Conservation (phyloP, 345 rosid species). For the Acer yangbiense region DNA sequence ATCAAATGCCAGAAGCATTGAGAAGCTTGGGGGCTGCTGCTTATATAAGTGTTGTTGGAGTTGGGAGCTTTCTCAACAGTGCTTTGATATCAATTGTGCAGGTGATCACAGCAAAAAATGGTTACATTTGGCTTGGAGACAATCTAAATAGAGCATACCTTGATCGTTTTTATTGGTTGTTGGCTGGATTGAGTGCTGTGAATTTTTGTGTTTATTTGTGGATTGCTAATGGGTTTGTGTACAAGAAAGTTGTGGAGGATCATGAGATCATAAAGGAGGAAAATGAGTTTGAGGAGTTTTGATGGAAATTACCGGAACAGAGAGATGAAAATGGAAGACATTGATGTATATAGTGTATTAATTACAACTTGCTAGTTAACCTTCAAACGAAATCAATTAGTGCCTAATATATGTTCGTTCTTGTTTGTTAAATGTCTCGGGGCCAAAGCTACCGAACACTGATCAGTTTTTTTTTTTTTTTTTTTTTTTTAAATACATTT, state of each 20-base stretch:
- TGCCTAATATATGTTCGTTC: too few species aligned
- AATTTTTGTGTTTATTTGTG: slow-evolving; percentile 53
- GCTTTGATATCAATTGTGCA: slow-evolving; percentile 48
- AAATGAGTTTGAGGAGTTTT: too few species aligned
- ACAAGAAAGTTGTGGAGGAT: slow-evolving; percentile 52
- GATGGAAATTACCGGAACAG: background rate
- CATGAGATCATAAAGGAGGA: background rate
- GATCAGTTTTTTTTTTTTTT: too few species aligned
- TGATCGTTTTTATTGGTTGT: slow-evolving; percentile 67
- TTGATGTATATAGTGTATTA: background rate
- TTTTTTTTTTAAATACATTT: too few species aligned
- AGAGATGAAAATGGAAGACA: background rate
- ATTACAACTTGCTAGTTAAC: too few species aligned
- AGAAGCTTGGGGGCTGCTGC: too few species aligned
- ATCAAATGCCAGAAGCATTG: too few species aligned
- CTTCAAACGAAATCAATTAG: too few species aligned
- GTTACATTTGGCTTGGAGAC: slow-evolving; percentile 59
- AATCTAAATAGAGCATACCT: slow-evolving; percentile 69
- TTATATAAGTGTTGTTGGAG: too few species aligned
- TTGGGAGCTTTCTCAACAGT: too few species aligned
- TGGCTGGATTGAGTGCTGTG: slow-evolving; percentile 63
- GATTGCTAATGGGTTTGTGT: slow-evolving; percentile 61
- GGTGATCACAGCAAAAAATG: slow-evolving; percentile 37
- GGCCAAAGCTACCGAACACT: too few species aligned
- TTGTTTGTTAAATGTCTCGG: too few species aligned